Percentiles rank a stretch among this genome's conserved stretches.
Evolutionary conservation across 2,329 filamentous ascomycete genomes (phyloP).

Genomic region (Pezicula rhizophila): DNA sequence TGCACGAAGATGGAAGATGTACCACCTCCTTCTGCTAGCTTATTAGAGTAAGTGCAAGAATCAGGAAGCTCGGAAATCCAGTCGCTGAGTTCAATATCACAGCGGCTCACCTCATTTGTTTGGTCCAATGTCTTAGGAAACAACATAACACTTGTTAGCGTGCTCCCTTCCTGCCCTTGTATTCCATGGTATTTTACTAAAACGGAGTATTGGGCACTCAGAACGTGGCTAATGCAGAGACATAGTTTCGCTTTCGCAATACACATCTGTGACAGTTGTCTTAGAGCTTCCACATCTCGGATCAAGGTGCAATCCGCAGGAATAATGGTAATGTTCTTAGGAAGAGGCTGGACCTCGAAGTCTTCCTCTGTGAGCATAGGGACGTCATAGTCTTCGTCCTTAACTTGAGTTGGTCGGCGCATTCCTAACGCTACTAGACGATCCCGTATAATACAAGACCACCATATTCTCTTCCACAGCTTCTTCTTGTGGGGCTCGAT

Average conservation of each 20-base stretch:
- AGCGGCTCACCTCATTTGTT: slow-evolving; percentile 68
- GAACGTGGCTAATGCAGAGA: slow-evolving; percentile 80
- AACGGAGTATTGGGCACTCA: slow-evolving; percentile 88
- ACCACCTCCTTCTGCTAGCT: slow-evolving; percentile 52
- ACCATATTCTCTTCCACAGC: slow-evolving; percentile 95
- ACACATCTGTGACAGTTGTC: slow-evolving; percentile 78
- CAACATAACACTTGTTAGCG: slow-evolving; percentile 73
- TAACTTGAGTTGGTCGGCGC: slow-evolving; percentile 86
- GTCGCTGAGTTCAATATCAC: slow-evolving; percentile 70
- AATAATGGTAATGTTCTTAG: slow-evolving; percentile 63
- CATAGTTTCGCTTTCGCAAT: slow-evolving; percentile 88
- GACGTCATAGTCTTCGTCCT: slow-evolving; percentile 89
- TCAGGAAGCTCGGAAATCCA: slow-evolving; percentile 71
- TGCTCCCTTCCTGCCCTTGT: slow-evolving; percentile 67
- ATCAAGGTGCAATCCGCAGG: slow-evolving; percentile 64
- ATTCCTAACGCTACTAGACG: slow-evolving; percentile 88
- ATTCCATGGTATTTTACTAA: slow-evolving; percentile 77
- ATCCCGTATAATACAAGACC: slow-evolving; percentile 95
- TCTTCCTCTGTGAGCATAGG: slow-evolving; percentile 81
- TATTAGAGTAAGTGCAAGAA: slow-evolving; percentile 62
- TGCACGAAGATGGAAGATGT: slow-evolving; percentile 60
- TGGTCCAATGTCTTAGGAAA: slow-evolving; percentile 84
- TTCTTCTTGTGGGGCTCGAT: slow-evolving; percentile 70
- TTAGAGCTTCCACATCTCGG: slow-evolving; percentile 66
- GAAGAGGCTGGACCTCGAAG: slow-evolving; percentile 67